These are phyloP conservation scores for Ochromonas danica DNA, from an alignment of 108 stramenopile genomes.

Conservation along the genomic window DNA sequence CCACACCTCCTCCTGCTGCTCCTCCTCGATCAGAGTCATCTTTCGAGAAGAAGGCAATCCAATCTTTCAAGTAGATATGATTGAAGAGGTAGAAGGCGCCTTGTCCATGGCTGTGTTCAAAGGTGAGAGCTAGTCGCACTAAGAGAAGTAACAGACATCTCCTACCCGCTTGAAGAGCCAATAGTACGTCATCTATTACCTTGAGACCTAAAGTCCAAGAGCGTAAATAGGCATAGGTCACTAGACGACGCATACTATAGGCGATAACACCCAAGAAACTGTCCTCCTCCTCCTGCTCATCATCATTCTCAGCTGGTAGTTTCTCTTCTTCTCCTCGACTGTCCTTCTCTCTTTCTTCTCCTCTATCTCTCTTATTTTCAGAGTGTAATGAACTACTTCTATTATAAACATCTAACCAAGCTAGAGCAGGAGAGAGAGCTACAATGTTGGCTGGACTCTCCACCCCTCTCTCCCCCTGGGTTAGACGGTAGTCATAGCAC, in stretches of 20 bases:
- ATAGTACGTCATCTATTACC: background rate
- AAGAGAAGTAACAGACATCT: background rate
- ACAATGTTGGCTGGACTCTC: background rate
- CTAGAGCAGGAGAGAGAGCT: background rate
- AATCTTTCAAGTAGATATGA: background rate
- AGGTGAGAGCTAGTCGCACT: background rate
- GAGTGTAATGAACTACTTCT: background rate
- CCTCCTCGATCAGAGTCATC: no score
- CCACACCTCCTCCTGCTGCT: background rate
- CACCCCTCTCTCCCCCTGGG: background rate
- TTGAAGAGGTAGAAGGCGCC: background rate
- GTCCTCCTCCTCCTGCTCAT: background rate
- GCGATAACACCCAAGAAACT: background rate
- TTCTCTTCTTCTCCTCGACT: no score
- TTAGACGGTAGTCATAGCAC: slow-evolving; percentile 5
- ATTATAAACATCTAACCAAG: slow-evolving; percentile 7
- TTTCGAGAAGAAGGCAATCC: background rate
- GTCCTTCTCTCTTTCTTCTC: no score
- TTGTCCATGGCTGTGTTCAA: background rate
- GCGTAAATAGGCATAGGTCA: slow-evolving; percentile 1
- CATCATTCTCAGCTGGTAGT: no score
- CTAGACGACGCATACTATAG: background rate
- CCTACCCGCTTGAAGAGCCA: background rate
- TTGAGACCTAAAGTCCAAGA: background rate
- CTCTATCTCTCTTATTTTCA: no score